Evolutionary conservation across 1,139 yeast genomes (phyloP), one percentile per base, ranked within the genome.

Genomic region (Saccharomyces hybrid): DNA sequence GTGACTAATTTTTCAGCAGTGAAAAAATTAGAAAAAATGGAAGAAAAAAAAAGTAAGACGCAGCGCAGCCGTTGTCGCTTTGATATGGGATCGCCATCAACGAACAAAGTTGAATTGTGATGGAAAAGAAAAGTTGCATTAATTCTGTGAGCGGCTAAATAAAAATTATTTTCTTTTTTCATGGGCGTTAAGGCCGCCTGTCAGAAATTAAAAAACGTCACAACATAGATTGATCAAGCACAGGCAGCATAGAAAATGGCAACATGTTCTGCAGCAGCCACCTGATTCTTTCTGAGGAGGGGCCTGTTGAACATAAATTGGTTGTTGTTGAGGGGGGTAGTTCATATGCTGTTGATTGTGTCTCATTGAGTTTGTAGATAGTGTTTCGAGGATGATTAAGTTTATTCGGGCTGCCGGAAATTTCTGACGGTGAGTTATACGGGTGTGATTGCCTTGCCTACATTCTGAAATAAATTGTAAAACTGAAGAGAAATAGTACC

Each of bases 11-110:
- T 12, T 38, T 19, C 6, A 38, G 24, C 4, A n/a, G 53, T 34
- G 26, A 42, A 42, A 34, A 42, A 53, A 52, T 26, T 50, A 19
- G 26, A 57, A 27, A 49, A 57, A 44, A 47, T 62, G 58, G 47
- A 61, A 58, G 54, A 63, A 61, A 48, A 60, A 48, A 19, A 61
- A 48, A 19, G 60, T 52, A 48, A 58, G 55, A 42, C 60, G 57
- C 26, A 54, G 42, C 53, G 57, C 26, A 54, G 42, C 53, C 54
- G 44, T 52, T 54, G 16, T 55, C 50, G n/a, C 54, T 46, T 21
- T 53, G 59, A 6, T 55, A 55, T 1, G 61, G 62, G n/a, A 56
- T 31, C 34, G 3, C 34, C 34, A 31, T 31, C 34, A 31, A 31
- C 34, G 34, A 31, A 31, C 34, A 4, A 31, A 4, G 34, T 31